Percentiles rank a stretch among this genome's conserved stretches.
phyloP scores from a whole-genome alignment of 1,284 basidiomycete species.

The Naganishia sp. region DNA sequence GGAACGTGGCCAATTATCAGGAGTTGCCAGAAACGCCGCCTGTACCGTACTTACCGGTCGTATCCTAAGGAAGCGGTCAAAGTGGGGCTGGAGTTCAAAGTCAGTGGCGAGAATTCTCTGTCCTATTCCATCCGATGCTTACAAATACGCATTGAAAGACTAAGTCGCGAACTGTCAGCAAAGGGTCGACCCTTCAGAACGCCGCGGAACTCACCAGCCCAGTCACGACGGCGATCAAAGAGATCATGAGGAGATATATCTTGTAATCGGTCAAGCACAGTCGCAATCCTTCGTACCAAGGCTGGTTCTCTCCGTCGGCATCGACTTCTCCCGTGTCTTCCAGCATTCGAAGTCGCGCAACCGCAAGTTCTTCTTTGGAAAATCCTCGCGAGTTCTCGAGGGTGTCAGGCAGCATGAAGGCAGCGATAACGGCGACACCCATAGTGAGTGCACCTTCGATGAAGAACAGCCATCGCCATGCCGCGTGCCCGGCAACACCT shows the following conservation, averaged over 20 bases:
- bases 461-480: slow-evolving; percentile 76
- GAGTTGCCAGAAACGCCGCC: slow-evolving; percentile 1
- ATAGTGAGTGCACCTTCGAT: slow-evolving; percentile 64
- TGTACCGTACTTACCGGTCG: neutral
- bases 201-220: slow-evolving; percentile 53
- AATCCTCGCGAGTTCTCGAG: slow-evolving; percentile 67
- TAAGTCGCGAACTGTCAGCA: neutral
- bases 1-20: neutral
- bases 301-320: slow-evolving; percentile 60
- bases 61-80: slow-evolving; percentile 65
- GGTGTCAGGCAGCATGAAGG: slow-evolving; percentile 76
- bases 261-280: slow-evolving; percentile 56
- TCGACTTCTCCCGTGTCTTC: slow-evolving; percentile 76
- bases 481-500: slow-evolving; percentile 65
- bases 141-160: slow-evolving; percentile 73
- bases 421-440: slow-evolving; percentile 36
- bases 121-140: slow-evolving; percentile 58
- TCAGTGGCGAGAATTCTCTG: neutral
- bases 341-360: slow-evolving; percentile 70
- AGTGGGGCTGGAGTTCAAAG: slow-evolving; percentile 48
- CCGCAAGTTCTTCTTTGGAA: slow-evolving; percentile 60
- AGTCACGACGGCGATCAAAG: slow-evolving; percentile 49
- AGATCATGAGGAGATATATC: slow-evolving; percentile 35
- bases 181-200: neutral
- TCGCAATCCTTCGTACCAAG: slow-evolving; percentile 41